Percentiles rank a stretch among this genome's conserved stretches.
phyloP scores from a whole-genome alignment of 495 filamentous ascomycete species.

The Symbiotaphrina buchneri region DNA sequence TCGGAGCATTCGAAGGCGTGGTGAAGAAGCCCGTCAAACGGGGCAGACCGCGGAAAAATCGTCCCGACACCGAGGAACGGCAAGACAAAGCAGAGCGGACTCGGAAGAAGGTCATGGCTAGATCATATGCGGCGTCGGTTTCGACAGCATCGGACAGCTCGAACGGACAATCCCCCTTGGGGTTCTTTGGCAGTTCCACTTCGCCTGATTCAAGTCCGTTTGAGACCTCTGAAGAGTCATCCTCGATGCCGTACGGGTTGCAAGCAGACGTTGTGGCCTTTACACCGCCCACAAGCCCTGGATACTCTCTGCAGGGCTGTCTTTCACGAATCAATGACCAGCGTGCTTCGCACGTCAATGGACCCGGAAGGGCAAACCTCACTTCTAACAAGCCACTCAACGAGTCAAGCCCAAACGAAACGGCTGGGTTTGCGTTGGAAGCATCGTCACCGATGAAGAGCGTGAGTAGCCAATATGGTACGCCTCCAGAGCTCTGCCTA shows the following conservation, averaged over 20 bases:
- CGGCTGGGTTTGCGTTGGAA: too few relatives aligned
- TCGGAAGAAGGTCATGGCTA: slow-evolving; percentile 21
- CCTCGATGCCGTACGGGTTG: background rate
- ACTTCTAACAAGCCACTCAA: too few relatives aligned
- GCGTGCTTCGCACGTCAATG: too few relatives aligned
- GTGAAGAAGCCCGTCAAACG: slow-evolving; percentile 47
- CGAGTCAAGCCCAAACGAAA: too few relatives aligned
- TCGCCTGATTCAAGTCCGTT: background rate
- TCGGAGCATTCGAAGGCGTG: slow-evolving; percentile 71
- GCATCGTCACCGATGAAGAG: too few relatives aligned
- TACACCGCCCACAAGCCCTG: slow-evolving; percentile 1
- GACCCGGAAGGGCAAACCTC: too few relatives aligned
- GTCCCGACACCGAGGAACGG: slow-evolving; percentile 41
- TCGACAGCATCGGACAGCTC: slow-evolving; percentile 13
- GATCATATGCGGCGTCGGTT: slow-evolving; percentile 13
- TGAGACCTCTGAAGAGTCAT: background rate
- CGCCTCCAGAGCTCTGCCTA: background rate
- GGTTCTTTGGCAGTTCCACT: too few relatives aligned
- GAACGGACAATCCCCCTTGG: background rate
- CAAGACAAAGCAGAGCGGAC: slow-evolving; percentile 34
- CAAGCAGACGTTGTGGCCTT: slow-evolving; percentile 1
- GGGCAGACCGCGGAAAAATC: slow-evolving; percentile 39
- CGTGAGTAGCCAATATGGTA: background rate
- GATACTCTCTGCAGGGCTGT: background rate
- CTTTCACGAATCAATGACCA: too few relatives aligned